These are phyloP conservation scores for Alternaria arborescens DNA, from an alignment of 2,329 filamentous ascomycete genomes.

Conservation along the genomic window DNA sequence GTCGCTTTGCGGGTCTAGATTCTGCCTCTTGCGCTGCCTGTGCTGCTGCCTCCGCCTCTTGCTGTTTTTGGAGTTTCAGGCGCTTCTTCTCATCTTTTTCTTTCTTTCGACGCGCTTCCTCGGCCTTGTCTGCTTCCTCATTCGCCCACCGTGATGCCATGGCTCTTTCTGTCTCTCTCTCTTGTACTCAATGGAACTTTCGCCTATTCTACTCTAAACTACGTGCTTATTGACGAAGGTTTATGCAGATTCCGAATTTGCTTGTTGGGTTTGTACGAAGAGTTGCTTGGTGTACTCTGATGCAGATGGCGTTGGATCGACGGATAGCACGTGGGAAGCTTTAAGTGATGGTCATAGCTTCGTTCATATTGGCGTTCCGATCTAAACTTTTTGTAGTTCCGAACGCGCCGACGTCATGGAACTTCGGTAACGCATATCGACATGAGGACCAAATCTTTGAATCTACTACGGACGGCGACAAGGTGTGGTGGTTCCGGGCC, in stretches of 20 bases:
- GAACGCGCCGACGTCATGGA: constrained; percentile 45
- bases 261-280: neutral
- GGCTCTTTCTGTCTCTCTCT: constrained; percentile 30
- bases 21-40: constrained; percentile 39
- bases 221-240: neutral
- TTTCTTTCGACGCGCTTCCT: constrained; percentile 74
- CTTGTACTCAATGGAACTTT: neutral
- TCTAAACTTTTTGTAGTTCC: constrained; percentile 35
- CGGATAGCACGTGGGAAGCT: constrained; percentile 7
- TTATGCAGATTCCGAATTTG: neutral
- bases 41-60: constrained; percentile 65
- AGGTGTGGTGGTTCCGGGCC: constrained; percentile 25
- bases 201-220: neutral
- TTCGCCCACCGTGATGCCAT: constrained; percentile 86
- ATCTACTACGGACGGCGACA: constrained; percentile 33
- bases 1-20: constrained; percentile 63
- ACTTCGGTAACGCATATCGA: constrained; percentile 31
- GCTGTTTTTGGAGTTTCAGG: constrained; percentile 81
- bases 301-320: neutral
- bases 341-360: constrained; percentile 44
- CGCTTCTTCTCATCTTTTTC: constrained; percentile 92
- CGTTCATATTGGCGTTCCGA: constrained; percentile 39
- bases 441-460: constrained; percentile 45
- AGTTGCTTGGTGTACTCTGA: neutral
- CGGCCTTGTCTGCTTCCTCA: constrained; percentile 79